A percentile compares a stretch with the other conserved stretches of the same genome.
phyloP scores from a whole-genome alignment of 352 stramenopile species.

The Globisporangium acanthophoron region DNA sequence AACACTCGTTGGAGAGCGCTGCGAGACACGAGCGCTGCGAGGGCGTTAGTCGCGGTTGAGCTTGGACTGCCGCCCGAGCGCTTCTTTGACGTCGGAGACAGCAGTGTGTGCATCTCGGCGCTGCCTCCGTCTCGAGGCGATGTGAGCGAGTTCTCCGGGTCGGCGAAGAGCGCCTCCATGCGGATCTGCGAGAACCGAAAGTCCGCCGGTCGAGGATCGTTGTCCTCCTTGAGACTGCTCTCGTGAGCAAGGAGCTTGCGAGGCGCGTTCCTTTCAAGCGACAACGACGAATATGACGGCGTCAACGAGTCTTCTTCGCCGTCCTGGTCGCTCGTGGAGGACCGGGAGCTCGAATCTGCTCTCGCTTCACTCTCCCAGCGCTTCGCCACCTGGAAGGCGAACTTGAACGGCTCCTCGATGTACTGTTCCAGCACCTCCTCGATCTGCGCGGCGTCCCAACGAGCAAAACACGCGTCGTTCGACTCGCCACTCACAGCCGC shows the following conservation, averaged over 20 bases:
- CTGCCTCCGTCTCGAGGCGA: conserved; percentile 7
- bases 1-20: conserved; percentile 13
- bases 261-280: conserved; percentile 1
- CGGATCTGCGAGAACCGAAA: conserved; percentile 74
- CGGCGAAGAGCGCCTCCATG: conserved; percentile 69
- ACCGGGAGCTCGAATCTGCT: background rate
- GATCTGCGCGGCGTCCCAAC: conserved; percentile 20
- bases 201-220: conserved; percentile 47
- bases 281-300: background rate
- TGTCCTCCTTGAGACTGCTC: background rate
- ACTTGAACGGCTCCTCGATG: conserved; percentile 49
- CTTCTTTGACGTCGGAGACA: conserved; percentile 17
- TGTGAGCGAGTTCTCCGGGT: conserved; percentile 3
- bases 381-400: conserved; percentile 51
- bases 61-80: background rate
- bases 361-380: background rate
- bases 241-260: background rate
- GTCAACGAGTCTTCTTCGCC: conserved; percentile 1
- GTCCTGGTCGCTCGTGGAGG: background rate
- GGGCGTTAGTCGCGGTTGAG: conserved; percentile 10
- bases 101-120: conserved; percentile 11
- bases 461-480: conserved; percentile 41
- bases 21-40: conserved; percentile 14
- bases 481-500: conserved; percentile 19
- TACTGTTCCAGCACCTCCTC: conserved; percentile 29